These are phyloP conservation scores for Vigna nakashimae DNA, from an alignment of 306 rosid genomes.

Conservation along the genomic window DNA sequence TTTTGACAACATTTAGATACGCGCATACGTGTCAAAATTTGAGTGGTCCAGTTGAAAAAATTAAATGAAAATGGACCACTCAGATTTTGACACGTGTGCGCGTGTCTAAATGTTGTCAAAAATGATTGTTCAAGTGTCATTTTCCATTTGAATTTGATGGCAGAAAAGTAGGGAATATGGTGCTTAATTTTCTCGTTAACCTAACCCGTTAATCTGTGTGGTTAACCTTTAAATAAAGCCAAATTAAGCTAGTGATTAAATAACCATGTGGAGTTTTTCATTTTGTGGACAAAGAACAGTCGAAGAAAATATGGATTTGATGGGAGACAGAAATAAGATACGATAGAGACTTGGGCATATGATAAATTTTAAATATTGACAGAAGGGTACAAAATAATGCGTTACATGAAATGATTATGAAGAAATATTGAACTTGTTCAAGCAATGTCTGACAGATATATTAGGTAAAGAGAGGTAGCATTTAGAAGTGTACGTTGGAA, in stretches of 20 bases:
- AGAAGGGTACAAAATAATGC: not conserved
- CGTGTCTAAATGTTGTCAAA: too few species aligned
- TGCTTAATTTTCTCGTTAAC: slow-evolving; percentile 10
- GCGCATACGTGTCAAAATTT: too few species aligned
- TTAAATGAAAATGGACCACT: too few species aligned
- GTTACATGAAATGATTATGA: too few species aligned
- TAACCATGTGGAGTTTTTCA: not conserved
- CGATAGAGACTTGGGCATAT: not conserved
- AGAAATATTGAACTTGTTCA: not conserved
- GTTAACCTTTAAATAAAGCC: not conserved
- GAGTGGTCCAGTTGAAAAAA: too few species aligned
- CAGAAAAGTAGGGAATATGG: not conserved
- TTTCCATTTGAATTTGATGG: not conserved
- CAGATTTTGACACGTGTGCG: too few species aligned
- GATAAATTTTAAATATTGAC: not conserved
- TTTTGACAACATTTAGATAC: too few species aligned
- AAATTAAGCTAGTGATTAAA: not conserved
- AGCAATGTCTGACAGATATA: not conserved
- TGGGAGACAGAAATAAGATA: not conserved
- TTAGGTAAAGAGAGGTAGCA: not conserved
- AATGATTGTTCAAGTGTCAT: too few species aligned
- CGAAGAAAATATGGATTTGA: not conserved
- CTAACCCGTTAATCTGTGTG: not conserved
- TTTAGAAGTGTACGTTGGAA: not conserved
- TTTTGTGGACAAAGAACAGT: slow-evolving; percentile 8